Percentiles rank a stretch among this genome's conserved stretches.
Evolutionary conservation across 2,329 filamentous ascomycete species (phyloP).

Genomic region (Chrysoporthe puriensis): DNA sequence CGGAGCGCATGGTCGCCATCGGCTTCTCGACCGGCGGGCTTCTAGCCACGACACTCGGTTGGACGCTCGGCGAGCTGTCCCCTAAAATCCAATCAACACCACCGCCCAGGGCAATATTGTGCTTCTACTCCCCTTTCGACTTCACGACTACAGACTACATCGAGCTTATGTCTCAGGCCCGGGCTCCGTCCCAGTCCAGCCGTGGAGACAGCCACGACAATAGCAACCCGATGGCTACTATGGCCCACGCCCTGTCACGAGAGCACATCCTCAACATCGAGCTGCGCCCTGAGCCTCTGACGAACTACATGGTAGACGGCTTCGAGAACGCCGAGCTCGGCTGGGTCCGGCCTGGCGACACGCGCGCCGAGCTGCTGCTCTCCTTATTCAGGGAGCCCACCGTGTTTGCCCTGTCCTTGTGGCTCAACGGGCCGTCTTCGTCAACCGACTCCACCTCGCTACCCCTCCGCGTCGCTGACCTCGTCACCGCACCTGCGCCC

Average conservation of each 20-base stretch:
- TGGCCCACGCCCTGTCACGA: not conserved
- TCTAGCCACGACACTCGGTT: no score
- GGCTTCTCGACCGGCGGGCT: no score
- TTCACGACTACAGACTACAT: constrained; percentile 24
- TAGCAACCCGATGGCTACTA: not conserved
- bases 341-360: constrained; percentile 1
- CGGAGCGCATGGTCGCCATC: no score
- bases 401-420: constrained; percentile 34
- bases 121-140: constrained; percentile 42
- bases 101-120: no score
- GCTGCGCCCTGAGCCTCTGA: not conserved
- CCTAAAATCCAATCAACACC: no score
- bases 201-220: not conserved
- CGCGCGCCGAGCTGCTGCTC: constrained; percentile 2
- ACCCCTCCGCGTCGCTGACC: constrained; percentile 1
- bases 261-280: constrained; percentile 7
- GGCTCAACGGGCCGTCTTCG: not conserved
- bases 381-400: constrained; percentile 33
- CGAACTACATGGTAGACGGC: not conserved
- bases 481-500: not conserved
- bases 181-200: not conserved
- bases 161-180: not conserved
- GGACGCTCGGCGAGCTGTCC: no score
- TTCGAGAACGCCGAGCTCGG: not conserved
- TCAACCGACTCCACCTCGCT: not conserved